Conservation (phyloP, 441 rosid species). For the Erodium chrysanthum region DNA sequence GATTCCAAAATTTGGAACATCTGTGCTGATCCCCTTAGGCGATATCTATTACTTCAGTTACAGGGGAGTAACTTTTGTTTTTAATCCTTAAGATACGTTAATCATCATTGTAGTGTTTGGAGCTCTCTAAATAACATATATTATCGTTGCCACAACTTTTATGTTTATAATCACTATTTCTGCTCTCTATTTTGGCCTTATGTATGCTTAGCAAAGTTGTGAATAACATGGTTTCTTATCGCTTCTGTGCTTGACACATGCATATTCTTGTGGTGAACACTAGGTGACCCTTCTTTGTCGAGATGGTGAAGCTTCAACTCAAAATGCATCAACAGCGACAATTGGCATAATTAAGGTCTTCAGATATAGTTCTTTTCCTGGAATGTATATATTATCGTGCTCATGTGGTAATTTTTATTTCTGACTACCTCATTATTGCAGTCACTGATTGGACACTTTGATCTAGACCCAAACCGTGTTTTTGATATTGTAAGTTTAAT, state of each 20-base stretch:
- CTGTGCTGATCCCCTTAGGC: neutral
- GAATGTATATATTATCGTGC: conserved; percentile 12
- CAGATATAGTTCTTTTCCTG: conserved; percentile 18
- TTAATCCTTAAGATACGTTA: neutral
- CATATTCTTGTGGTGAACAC: neutral
- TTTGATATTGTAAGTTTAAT: conserved; percentile 82
- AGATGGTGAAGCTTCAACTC: conserved; percentile 59
- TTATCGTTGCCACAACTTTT: neutral
- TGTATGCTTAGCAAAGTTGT: neutral
- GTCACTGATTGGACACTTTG: conserved; percentile 99
- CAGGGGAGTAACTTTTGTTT: neutral
- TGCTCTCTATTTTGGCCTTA: neutral
- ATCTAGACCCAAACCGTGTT: conserved; percentile 99
- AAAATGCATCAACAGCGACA: conserved; percentile 61
- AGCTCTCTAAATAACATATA: neutral
- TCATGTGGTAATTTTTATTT: conserved; percentile 9
- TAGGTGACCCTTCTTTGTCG: conserved; percentile 90
- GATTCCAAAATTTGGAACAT: too few species aligned
- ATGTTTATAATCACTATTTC: neutral
- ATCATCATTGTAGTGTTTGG: neutral
- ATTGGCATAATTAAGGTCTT: conserved; percentile 94
- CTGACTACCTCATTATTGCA: conserved; percentile 40
- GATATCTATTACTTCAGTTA: too few species aligned
- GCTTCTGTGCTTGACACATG: neutral
- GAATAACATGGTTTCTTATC: neutral